Evolutionary conservation across 2,329 filamentous ascomycete species (phyloP).

Genomic region (Plenodomus lindquistii): DNA sequence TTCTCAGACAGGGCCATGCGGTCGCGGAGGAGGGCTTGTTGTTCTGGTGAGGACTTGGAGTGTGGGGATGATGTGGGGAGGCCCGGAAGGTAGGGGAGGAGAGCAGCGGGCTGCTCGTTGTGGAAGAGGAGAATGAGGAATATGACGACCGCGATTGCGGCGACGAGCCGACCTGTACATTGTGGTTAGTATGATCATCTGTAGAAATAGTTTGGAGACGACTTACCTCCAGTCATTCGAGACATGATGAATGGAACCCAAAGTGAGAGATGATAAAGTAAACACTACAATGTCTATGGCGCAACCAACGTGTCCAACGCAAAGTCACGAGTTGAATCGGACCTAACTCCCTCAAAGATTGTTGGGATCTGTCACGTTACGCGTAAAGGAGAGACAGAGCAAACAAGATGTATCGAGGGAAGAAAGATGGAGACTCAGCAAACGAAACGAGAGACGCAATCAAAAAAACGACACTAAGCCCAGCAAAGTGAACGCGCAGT

Average conservation of each 20-base stretch:
- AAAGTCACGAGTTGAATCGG: slow-evolving; percentile 15
- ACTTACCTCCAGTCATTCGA: slow-evolving; percentile 27
- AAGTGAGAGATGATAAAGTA: not conserved
- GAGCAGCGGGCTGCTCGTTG: slow-evolving; percentile 26
- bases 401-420: too few relatives aligned
- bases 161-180: slow-evolving; percentile 22
- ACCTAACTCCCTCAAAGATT: not conserved
- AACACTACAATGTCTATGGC: not conserved
- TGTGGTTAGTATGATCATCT: slow-evolving; percentile 5
- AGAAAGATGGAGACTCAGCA: too few relatives aligned
- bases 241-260: slow-evolving; percentile 13
- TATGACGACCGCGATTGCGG: slow-evolving; percentile 25
- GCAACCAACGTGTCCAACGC: not conserved
- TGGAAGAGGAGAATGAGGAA: slow-evolving; percentile 32
- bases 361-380: not conserved
- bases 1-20: slow-evolving; percentile 36
- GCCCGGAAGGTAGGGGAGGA: slow-evolving; percentile 28
- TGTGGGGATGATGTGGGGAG: slow-evolving; percentile 5
- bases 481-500: too few relatives aligned
- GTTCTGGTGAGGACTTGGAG: slow-evolving; percentile 13
- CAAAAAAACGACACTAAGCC: too few relatives aligned
- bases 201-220: not conserved
- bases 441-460: too few relatives aligned
- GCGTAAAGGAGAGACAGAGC: not conserved
- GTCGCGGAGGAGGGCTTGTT: slow-evolving; percentile 30